Evolutionary conservation across 495 filamentous ascomycete species (phyloP).

Genomic region (Penicillium chermesinum): DNA sequence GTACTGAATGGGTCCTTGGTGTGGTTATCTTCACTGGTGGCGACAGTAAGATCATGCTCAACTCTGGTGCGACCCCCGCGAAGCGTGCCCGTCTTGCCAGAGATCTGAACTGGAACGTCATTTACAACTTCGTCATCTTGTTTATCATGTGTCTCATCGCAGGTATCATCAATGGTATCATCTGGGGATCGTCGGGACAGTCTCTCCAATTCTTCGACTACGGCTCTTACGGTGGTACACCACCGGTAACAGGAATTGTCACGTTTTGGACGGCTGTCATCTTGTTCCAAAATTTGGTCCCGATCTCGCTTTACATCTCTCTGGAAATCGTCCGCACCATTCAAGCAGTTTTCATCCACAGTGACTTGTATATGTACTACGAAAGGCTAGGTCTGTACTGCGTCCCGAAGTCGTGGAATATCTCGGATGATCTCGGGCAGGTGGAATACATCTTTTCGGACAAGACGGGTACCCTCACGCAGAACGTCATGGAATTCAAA

Average conservation of each 20-base stretch:
- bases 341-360: conserved; percentile 97
- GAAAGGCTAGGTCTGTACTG: conserved; percentile 89
- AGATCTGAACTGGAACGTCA: conserved; percentile 94
- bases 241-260: conserved; percentile 81
- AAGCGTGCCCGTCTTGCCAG: conserved; percentile 88
- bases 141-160: conserved; percentile 85
- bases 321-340: conserved; percentile 91
- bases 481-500: conserved; percentile 99
- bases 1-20: conserved; percentile 94
- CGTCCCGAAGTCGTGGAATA: conserved; percentile 98
- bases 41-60: conserved; percentile 99
- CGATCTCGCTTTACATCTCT: conserved; percentile 95
- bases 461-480: conserved; percentile 96
- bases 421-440: conserved; percentile 95
- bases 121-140: conserved; percentile 92
- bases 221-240: conserved; percentile 71
- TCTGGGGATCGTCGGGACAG: conserved; percentile 68
- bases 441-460: conserved; percentile 99
- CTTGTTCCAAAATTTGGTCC: conserved; percentile 96
- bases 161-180: conserved; percentile 76
- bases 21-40: conserved; percentile 95
- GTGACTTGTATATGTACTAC: conserved; percentile 94
- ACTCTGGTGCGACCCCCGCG: conserved; percentile 92
- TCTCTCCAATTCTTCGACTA: conserved; percentile 84
- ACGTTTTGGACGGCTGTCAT: conserved; percentile 95